phyloP scores from a whole-genome alignment of 495 filamentous ascomycete species.

The Podospora comata region DNA sequence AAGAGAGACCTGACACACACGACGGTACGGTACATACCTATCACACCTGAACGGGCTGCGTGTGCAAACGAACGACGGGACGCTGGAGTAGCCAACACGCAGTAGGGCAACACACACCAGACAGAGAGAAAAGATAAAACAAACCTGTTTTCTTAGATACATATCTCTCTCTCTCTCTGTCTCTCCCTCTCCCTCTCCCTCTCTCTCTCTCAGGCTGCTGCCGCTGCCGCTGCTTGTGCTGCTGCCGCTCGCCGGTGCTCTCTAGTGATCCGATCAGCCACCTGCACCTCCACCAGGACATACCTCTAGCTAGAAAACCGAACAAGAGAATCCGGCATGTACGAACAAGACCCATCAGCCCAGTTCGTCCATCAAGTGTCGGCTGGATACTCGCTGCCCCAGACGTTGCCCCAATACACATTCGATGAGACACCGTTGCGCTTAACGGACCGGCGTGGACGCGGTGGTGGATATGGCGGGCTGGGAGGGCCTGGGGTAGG shows the following conservation, averaged over 20 bases:
- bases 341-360: background rate
- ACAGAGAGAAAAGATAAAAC: constrained; percentile 19
- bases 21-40: constrained; percentile 20
- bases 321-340: background rate
- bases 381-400: background rate
- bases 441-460: constrained; percentile 21
- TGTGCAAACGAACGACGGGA: constrained; percentile 7
- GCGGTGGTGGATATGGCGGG: constrained; percentile 20
- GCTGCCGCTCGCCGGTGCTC: background rate
- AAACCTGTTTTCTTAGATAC: constrained; percentile 11
- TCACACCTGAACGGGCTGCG: background rate
- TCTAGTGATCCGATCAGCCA: background rate
- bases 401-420: constrained; percentile 37
- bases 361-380: constrained; percentile 1
- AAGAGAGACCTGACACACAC: constrained; percentile 17
- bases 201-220: background rate
- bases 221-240: constrained; percentile 11
- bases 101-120: constrained; percentile 7
- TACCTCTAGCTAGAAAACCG: background rate
- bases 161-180: no score
- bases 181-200: no score
- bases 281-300: background rate
- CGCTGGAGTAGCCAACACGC: background rate
- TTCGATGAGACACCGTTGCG: constrained; percentile 43
- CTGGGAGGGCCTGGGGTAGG: constrained; percentile 16